Evolutionary conservation across 2,329 filamentous ascomycete species (phyloP).

Genomic region (Ilyonectria destructans): DNA sequence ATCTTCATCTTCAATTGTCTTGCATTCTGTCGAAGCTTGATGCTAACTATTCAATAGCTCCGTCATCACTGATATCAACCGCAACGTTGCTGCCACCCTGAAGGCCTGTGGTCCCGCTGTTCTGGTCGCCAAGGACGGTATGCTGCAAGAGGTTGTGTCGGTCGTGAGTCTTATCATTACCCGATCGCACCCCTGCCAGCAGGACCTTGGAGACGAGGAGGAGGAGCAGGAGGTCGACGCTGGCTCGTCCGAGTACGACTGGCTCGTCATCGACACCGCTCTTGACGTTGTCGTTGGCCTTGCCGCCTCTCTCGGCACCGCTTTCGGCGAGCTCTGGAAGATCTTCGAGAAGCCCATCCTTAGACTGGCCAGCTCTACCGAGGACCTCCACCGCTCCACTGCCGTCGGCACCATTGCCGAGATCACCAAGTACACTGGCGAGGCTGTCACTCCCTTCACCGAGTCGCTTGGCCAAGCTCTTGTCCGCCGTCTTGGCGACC

Average conservation of each 20-base stretch:
- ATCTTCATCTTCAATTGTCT: slow-evolving; percentile 45
- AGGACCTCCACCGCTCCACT: slow-evolving; percentile 89
- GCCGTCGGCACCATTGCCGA: slow-evolving; percentile 95
- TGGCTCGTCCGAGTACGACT: slow-evolving; percentile 96
- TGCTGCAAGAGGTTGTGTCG: slow-evolving; percentile 83
- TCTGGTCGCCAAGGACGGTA: slow-evolving; percentile 77
- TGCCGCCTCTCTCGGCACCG: slow-evolving; percentile 83
- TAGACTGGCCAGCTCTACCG: slow-evolving; percentile 89
- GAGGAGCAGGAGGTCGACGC: slow-evolving; percentile 81
- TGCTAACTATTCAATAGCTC: slow-evolving; percentile 73
- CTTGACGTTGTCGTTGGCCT: slow-evolving; percentile 92
- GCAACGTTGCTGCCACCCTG: slow-evolving; percentile 90
- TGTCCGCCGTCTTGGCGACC: slow-evolving; percentile 88
- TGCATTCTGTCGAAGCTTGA: slow-evolving; percentile 36
- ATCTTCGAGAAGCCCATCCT: slow-evolving; percentile 94
- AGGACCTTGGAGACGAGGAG: slow-evolving; percentile 87
- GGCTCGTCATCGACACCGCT: slow-evolving; percentile 95
- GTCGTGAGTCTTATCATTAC: slow-evolving; percentile 86
- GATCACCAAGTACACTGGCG: slow-evolving; percentile 88
- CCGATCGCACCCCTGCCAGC: slow-evolving; percentile 93
- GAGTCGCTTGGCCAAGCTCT: slow-evolving; percentile 83
- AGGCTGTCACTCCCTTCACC: slow-evolving; percentile 87
- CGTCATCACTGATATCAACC: slow-evolving; percentile 95
- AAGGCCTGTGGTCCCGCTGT: slow-evolving; percentile 93
- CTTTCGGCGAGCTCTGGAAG: slow-evolving; percentile 93